Percentiles rank a stretch among this genome's conserved stretches.
These are phyloP conservation scores for Xerocomus amazonicus DNA, from an alignment of 1,284 basidiomycete genomes.

Conservation along the genomic window DNA sequence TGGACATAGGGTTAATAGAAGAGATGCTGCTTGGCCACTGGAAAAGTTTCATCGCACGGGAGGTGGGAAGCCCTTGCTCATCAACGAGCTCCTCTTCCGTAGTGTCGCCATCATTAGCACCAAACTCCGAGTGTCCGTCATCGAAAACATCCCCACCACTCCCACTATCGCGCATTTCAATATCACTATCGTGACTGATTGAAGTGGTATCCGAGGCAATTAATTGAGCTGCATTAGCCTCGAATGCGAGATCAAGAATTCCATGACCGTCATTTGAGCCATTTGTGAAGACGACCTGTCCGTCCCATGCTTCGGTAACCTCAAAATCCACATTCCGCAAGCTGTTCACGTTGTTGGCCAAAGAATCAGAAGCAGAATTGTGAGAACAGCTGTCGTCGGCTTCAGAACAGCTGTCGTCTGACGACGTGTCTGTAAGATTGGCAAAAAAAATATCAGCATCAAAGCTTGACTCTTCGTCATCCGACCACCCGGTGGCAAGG, in stretches of 20 bases:
- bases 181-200: constrained; percentile 32
- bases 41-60: constrained; percentile 69
- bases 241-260: constrained; percentile 55
- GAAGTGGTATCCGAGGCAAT: constrained; percentile 40
- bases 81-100: constrained; percentile 79
- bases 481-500: constrained; percentile 65
- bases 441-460: constrained; percentile 78
- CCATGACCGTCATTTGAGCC: constrained; percentile 50
- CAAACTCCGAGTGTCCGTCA: constrained; percentile 41
- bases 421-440: constrained; percentile 55
- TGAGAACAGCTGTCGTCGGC: constrained; percentile 32
- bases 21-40: constrained; percentile 57
- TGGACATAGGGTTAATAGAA: constrained; percentile 72
- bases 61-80: constrained; percentile 65
- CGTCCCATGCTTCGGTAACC: constrained; percentile 68
- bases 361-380: constrained; percentile 38
- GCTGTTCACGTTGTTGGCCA: constrained; percentile 34
- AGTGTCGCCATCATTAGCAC: constrained; percentile 51
- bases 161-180: constrained; percentile 43
- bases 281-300: constrained; percentile 66
- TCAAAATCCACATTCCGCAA: constrained; percentile 49
- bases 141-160: constrained; percentile 32
- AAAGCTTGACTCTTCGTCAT: constrained; percentile 69
- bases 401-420: constrained; percentile 37
- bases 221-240: constrained; percentile 46